Base-by-base conservation (phyloP, 139 green algal genomes). In the Chlorella vulgaris region DNA sequence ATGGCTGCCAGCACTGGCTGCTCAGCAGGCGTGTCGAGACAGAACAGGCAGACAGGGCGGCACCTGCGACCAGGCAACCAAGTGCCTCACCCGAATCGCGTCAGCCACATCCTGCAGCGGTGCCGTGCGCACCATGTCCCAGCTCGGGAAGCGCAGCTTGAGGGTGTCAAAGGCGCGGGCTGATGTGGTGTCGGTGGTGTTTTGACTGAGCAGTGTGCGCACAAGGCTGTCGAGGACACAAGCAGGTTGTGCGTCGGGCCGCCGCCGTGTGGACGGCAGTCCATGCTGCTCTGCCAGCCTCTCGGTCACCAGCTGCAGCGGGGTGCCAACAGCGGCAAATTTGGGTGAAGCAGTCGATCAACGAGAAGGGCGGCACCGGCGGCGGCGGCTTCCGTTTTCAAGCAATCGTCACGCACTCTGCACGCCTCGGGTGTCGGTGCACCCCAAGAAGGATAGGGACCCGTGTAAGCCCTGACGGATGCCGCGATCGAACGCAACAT, bases 201-300 rank as follows among this genome's bases (percentile, higher is more conserved):
- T 93, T 39, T 93, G 89, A 3, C 73, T 85, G 24, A 93, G 51
- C 10, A 93, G 87, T 1, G 88, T 92, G 42, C 88, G 76, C 7
- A 93, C 73, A 7, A 79, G 73, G 22, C 31, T 51, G 73, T 79
- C 71, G 15, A 83, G 53, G 63, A 83, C 76, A 33, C 76, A 82
- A 7, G 58, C 66, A 2, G 68, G 58, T 33, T 74, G 50, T 18
- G 73, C n/a, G 43, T 47, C 50, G 13, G n/a, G 67, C 19, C 35
- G 53, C 33, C 76, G 33, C 33, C 62, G 36, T 60, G 29, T 1
- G 6, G 35, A 51, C 19, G 66, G 69, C 74, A 29, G 31, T n/a
- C 81, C 81, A 35, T 86, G 81, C 33, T 77, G 13, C 33, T 19
- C 81, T 39, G 73, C 73, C 22, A 86, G 66, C 29, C 53, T 55